Evolutionary conservation across 2,329 filamentous ascomycete genomes (phyloP).

Genomic region (Cytospora piceicola): DNA sequence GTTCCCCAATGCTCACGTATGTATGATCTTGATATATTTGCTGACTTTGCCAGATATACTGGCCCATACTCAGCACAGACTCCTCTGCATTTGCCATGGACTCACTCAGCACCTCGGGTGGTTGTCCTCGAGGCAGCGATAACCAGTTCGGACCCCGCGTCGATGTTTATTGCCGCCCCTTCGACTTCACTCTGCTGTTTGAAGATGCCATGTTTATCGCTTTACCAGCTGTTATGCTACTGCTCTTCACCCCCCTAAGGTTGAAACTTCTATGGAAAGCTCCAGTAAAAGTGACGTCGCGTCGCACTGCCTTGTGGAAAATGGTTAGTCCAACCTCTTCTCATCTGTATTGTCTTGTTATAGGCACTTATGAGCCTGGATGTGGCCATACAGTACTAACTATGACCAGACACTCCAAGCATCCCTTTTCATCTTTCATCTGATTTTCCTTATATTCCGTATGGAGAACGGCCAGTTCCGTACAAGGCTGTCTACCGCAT

Average conservation of each 20-base stretch:
- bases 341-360: no score
- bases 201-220: constrained; percentile 29
- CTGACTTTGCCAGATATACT: no score
- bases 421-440: no score
- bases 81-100: background rate
- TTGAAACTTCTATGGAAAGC: constrained; percentile 18
- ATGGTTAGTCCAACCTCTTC: constrained; percentile 2
- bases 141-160: constrained; percentile 29
- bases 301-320: constrained; percentile 27
- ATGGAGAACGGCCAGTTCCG: no score
- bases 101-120: no score
- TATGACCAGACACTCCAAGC: no score
- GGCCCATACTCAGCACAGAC: no score
- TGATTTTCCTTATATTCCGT: no score
- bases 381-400: no score
- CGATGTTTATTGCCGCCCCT: constrained; percentile 27
- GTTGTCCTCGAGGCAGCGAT: constrained; percentile 22
- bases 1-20: no score
- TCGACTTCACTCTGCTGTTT: constrained; percentile 32
- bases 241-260: constrained; percentile 23
- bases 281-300: constrained; percentile 21
- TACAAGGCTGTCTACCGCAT: constrained; percentile 1
- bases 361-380: no score
- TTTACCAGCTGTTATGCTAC: constrained; percentile 27
- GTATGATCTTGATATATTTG: no score